phyloP scores from a whole-genome alignment of 176 grass and related monocot species.

The Ensete glaucum region DNA sequence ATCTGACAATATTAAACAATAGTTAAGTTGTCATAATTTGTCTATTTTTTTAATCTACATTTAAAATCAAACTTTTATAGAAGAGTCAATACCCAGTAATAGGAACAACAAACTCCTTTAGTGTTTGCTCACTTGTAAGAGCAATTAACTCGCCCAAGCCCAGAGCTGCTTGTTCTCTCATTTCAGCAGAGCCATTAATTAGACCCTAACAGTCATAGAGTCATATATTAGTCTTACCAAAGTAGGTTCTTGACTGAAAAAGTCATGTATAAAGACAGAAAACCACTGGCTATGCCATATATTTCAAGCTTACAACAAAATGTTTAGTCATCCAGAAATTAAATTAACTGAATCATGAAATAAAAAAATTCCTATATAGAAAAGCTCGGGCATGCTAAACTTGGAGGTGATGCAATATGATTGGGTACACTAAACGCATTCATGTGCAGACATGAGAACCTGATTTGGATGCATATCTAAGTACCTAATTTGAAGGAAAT shows the following conservation, averaged over 20 bases:
- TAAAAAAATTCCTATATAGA: too few species aligned
- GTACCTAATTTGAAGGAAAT: not conserved
- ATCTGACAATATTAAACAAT: too few species aligned
- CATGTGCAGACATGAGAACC: too few species aligned
- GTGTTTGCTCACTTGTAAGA: conserved; percentile 79
- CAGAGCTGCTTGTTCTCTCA: conserved; percentile 82
- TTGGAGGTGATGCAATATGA: too few species aligned
- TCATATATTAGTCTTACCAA: not conserved
- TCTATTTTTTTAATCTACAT: not conserved
- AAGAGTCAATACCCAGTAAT: conserved; percentile 77
- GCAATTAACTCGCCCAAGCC: conserved; percentile 95
- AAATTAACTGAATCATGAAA: too few species aligned
- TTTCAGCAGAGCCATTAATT: conserved; percentile 87
- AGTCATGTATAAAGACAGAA: not conserved
- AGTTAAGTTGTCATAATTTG: too few species aligned
- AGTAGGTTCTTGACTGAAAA: not conserved
- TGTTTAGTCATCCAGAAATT: too few species aligned
- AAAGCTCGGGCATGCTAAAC: too few species aligned
- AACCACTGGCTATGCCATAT: too few species aligned
- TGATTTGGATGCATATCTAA: too few species aligned
- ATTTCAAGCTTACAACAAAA: too few species aligned
- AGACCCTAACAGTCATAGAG: conserved; percentile 61
- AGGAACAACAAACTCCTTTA: conserved; percentile 85
- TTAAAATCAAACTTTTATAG: not conserved
- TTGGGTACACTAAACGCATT: too few species aligned